Conservation (phyloP, 805 yeast genomes). For the Candida loeiensis region DNA sequence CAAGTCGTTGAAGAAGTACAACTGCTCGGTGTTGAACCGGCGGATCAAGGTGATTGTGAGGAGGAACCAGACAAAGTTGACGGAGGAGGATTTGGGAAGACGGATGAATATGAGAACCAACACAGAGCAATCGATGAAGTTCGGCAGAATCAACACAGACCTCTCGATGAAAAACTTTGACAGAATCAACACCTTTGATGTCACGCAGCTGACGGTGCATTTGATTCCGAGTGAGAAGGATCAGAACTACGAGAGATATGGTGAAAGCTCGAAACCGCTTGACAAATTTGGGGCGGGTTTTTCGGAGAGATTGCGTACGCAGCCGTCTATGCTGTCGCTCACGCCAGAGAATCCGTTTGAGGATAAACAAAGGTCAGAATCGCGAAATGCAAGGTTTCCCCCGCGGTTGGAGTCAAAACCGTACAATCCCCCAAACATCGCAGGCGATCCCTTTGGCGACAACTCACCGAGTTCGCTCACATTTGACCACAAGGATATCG, state of each 20-base stretch:
- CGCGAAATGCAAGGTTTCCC: neutral
- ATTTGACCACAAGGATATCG: neutral
- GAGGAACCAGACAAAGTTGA: constrained; percentile 15
- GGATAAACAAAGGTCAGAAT: neutral
- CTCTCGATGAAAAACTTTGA: no score
- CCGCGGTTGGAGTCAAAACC: no score
- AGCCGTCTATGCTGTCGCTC: constrained; percentile 1
- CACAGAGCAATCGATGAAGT: no score
- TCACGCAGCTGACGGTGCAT: neutral
- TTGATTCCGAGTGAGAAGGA: neutral
- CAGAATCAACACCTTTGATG: neutral
- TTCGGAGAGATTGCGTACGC: neutral
- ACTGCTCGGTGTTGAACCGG: constrained; percentile 56
- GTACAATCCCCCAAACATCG: neutral
- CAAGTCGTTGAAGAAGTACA: constrained; percentile 55
- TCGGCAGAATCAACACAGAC: no score
- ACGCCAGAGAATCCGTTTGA: constrained; percentile 2
- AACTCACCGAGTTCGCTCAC: neutral
- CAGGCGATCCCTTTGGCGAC: neutral
- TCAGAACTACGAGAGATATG: neutral
- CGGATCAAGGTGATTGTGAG: constrained; percentile 52
- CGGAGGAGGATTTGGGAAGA: constrained; percentile 6
- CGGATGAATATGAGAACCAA: no score
- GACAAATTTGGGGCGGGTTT: neutral
- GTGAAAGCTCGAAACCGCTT: neutral